Evolutionary conservation across 139 green algal species (phyloP), one percentile per base, ranked within the genome.

Genomic region (Chlamydomonas sp.): DNA sequence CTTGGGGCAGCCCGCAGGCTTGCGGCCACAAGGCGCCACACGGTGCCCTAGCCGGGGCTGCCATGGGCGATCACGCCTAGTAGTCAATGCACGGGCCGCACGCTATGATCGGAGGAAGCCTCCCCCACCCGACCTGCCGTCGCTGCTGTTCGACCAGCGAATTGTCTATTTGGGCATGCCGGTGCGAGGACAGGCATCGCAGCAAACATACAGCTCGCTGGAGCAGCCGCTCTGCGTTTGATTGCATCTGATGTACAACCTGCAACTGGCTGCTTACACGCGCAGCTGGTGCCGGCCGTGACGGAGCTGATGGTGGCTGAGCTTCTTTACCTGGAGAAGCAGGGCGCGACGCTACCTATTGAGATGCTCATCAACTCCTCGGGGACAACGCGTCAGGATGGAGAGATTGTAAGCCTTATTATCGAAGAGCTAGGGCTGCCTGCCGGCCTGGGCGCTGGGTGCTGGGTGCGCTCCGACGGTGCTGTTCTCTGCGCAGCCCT

Each of bases 161-260:
- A 99, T 99, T 87, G 95, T 95, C 12, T 99, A 99, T 93, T 90
- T 99, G n/a, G 98, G 98, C 79, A 99, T 99, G 98, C 98, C 98
- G 76, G 95, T 98, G 83, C 49, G 83, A 62, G 31, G 31, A 49
- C 31, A 49, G 31, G 31, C 31, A 49, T 49, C 31, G 31, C 31
- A 49, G 31, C 31, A 49, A 49, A 49, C 31, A 49, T 49, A 67
- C 49, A 63, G 16, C 74, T 78, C 67, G 80, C 57, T 3, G 58
- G 2, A 3, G 7, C 2, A 17, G 12, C 69, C 3, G 49, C 74
- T 77, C 6, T 20, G 1, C 64, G 9, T 2, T 4, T 9, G 20
- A 69, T 77, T 2, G 1, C 20, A 82, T 17, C 66, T 73, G 58
- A n/a, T 80, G 1, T n/a, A 1, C 49, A 75, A 5, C 10, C 60